These are phyloP conservation scores for Ramularia endophylla DNA, from an alignment of 2,329 filamentous ascomycete genomes.

Conservation along the genomic window DNA sequence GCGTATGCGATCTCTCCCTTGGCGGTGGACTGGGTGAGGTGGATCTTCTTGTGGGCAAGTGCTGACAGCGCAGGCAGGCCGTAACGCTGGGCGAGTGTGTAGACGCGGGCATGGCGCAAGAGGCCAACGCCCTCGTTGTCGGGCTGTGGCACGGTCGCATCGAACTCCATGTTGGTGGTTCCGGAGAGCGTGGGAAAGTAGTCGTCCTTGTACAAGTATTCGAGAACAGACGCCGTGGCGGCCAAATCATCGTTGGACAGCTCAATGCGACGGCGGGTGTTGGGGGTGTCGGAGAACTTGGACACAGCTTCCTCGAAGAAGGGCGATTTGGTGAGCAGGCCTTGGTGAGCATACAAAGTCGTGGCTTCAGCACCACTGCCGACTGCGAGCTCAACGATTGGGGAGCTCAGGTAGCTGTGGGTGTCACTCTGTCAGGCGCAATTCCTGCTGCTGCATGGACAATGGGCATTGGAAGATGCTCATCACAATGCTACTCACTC, in stretches of 20 bases:
- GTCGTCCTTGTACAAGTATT: slow-evolving; percentile 78
- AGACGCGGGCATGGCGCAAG: slow-evolving; percentile 81
- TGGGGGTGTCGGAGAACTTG: slow-evolving; percentile 49
- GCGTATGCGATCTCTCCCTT: slow-evolving; percentile 90
- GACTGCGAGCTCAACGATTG: slow-evolving; percentile 42
- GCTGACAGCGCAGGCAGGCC: slow-evolving; percentile 59
- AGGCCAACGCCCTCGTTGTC: slow-evolving; percentile 79
- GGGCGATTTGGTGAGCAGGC: slow-evolving; percentile 66
- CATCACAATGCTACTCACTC: slow-evolving; percentile 33
- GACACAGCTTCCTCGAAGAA: slow-evolving; percentile 62
- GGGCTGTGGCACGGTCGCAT: slow-evolving; percentile 57
- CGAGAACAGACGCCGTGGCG: slow-evolving; percentile 71
- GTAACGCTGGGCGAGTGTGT: slow-evolving; percentile 80
- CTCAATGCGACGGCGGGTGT: slow-evolving; percentile 59
- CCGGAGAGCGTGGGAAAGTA: slow-evolving; percentile 69
- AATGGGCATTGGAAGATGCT: too few relatives aligned
- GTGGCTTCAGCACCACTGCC: slow-evolving; percentile 52
- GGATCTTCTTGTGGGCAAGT: slow-evolving; percentile 82
- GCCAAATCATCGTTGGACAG: slow-evolving; percentile 64
- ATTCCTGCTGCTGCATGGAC: not conserved
- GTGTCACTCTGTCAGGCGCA: not conserved
- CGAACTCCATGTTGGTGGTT: slow-evolving; percentile 59
- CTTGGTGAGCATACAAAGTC: slow-evolving; percentile 72
- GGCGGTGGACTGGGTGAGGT: slow-evolving; percentile 81
- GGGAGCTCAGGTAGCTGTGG: slow-evolving; percentile 43